Base-by-base conservation (phyloP, 139 green algal genomes). In the Tetraselmis striata region DNA sequence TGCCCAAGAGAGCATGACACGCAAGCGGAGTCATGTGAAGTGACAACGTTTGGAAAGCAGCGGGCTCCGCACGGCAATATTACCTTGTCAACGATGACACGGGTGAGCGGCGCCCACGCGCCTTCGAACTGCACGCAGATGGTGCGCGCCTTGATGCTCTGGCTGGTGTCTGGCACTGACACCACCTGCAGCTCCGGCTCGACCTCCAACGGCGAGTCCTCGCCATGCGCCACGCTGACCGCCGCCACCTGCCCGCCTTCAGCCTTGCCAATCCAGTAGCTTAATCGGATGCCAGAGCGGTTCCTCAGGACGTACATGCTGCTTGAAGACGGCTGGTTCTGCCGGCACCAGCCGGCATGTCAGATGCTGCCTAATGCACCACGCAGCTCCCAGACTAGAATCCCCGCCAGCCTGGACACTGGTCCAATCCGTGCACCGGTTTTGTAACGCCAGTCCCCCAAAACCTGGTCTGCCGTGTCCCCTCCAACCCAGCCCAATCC, bases 111-210 rank as follows among this genome's bases (percentile, higher is more conserved):
- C 25, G 82, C 81, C 78, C 82, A 88, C 59, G 84, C 85, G 76
- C 88, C 88, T n/a, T 89, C 86, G 31, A 92, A 86, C 78, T 87
- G 83, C 80, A 92, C 83, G 79, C 32, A 86, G 76, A 92, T 87
- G 59, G 85, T 89, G 24, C 85, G 75, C 0, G 85, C 84, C 11
- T 75, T 18, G 45, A 80, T 28, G 23, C 30, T 30, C 59, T 81
- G 18, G 32, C n/a, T 26, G 32, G 82, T 80, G 26, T 88, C 80
- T 24, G 87, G 75, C 30, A 90, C 59, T 11, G 85, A 75, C 32
- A 90, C 85, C 1, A 29, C 76, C 30, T 80, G 82, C 59, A 83
- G 76, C 1, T 80, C 26, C 31, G 87, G 87, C 29, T 86, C 81
- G 29, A 87, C 82, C 25, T 76, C 26, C 45, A 90, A 67, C 0